Conservation (phyloP, 2,329 filamentous ascomycete species). For the Colletotrichum sp. region DNA sequence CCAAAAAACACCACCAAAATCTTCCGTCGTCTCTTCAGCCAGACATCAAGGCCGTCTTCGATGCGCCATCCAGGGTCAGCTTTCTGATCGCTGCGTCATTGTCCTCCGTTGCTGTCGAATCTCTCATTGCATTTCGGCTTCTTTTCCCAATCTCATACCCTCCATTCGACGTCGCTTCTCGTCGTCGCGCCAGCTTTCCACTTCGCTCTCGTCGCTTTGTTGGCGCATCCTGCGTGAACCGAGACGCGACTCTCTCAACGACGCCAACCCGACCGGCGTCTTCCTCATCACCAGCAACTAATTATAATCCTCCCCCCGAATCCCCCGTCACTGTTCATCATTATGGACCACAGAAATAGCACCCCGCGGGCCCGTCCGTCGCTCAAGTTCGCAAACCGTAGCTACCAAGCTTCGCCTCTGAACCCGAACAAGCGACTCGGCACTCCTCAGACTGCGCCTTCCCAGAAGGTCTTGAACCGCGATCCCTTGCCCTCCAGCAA, state of each 20-base stretch:
- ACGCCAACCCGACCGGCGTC: slow-evolving; percentile 1
- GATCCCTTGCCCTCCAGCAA: slow-evolving; percentile 40
- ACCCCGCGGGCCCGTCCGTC: slow-evolving; percentile 45
- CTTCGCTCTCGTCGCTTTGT: not conserved
- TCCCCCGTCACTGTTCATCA: not conserved
- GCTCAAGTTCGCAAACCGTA: slow-evolving; percentile 49
- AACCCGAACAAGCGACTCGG: slow-evolving; percentile 37
- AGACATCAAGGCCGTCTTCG: slow-evolving; percentile 10
- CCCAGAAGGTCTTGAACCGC: slow-evolving; percentile 40
- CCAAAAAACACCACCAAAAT: slow-evolving; percentile 21
- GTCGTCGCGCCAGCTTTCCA: slow-evolving; percentile 1
- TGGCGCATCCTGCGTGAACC: slow-evolving; percentile 16
- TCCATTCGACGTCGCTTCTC: not conserved
- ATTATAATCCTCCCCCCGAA: not conserved
- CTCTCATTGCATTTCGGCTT: not conserved
- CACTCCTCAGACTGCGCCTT: slow-evolving; percentile 42
- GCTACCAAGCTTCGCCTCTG: slow-evolving; percentile 43
- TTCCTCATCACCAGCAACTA: slow-evolving; percentile 6
- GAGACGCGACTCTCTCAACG: slow-evolving; percentile 8
- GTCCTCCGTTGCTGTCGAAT: not conserved
- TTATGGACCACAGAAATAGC: slow-evolving; percentile 28
- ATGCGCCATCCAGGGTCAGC: slow-evolving; percentile 20
- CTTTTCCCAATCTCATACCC: not conserved
- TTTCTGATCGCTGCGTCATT: slow-evolving; percentile 17
- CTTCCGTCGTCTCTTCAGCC: slow-evolving; percentile 6